Evolutionary conservation across 2,329 filamentous ascomycete genomes (phyloP).

Genomic region (Trichothecium sympodiale): DNA sequence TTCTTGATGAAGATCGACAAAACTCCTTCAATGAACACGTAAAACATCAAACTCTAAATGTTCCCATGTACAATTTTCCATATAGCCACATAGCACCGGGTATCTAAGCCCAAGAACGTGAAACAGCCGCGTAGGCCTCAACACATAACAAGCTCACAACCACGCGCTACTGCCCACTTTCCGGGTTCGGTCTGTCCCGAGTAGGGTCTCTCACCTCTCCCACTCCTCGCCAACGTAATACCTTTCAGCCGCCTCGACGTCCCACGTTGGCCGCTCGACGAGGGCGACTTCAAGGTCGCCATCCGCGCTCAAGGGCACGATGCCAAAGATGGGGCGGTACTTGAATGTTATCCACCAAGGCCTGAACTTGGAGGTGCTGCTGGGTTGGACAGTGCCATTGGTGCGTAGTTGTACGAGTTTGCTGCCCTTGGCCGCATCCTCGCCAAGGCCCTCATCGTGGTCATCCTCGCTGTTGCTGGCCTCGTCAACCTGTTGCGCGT

Average conservation of each 20-base stretch:
- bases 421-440: conserved; percentile 12
- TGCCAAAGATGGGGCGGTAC: conserved; percentile 84
- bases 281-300: conserved; percentile 66
- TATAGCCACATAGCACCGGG: too few species aligned
- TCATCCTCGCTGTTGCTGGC: conserved; percentile 26
- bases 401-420: conserved; percentile 6
- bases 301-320: conserved; percentile 32
- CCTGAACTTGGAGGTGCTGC: conserved; percentile 11
- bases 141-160: too few species aligned
- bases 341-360: conserved; percentile 77
- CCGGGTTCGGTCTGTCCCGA: background rate
- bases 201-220: conserved; percentile 22
- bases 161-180: background rate
- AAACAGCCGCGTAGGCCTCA: too few species aligned
- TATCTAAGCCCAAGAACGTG: too few species aligned
- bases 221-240: conserved; percentile 51
- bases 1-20: too few species aligned
- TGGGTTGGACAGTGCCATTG: background rate
- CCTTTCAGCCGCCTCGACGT: conserved; percentile 63
- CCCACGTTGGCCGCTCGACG: conserved; percentile 77
- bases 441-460: conserved; percentile 9
- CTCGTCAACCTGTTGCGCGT: conserved; percentile 21
- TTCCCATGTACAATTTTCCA: too few species aligned
- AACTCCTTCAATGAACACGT: too few species aligned
- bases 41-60: too few species aligned